Conservation (phyloP, 768 basidiomycete genomes). For the Russula sp. region DNA sequence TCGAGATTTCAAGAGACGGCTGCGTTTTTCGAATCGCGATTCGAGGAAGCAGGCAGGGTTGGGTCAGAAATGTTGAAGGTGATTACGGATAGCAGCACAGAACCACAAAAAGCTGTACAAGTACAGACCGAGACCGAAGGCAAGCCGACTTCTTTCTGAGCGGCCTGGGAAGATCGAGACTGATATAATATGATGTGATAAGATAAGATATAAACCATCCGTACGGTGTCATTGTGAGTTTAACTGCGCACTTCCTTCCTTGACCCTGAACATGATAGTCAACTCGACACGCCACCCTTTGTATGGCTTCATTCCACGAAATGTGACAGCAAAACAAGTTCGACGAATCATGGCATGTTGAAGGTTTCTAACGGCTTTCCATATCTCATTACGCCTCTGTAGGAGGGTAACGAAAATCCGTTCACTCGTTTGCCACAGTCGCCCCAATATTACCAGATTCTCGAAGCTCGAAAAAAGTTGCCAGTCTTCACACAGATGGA, state of each 20-base stretch:
- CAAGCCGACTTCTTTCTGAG: no score
- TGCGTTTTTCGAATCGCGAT: conserved; percentile 77
- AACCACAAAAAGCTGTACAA: neutral
- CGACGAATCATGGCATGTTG: conserved; percentile 13
- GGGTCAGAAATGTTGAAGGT: conserved; percentile 89
- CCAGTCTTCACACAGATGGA: conserved; percentile 92
- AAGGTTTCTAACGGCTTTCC: neutral
- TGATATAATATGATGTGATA: neutral
- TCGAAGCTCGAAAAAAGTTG: conserved; percentile 77
- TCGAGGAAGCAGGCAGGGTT: conserved; percentile 77
- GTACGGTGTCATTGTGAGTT: no score
- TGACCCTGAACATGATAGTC: conserved; percentile 1
- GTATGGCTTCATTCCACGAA: conserved; percentile 41
- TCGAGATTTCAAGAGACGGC: conserved; percentile 75
- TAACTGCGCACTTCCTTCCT: neutral
- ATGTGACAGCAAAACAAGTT: conserved; percentile 38
- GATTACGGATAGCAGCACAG: conserved; percentile 52
- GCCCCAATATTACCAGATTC: conserved; percentile 76
- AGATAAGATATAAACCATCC: conserved; percentile 5
- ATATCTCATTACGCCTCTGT: conserved; percentile 6
- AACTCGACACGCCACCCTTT: conserved; percentile 30
- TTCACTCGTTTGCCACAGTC: conserved; percentile 81
- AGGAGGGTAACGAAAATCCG: conserved; percentile 81
- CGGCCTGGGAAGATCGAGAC: no score
- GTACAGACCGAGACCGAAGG: neutral